These are phyloP conservation scores for Nematocida minor DNA, from an alignment of 371 early-diverging fungal species.

Conservation along the genomic window DNA sequence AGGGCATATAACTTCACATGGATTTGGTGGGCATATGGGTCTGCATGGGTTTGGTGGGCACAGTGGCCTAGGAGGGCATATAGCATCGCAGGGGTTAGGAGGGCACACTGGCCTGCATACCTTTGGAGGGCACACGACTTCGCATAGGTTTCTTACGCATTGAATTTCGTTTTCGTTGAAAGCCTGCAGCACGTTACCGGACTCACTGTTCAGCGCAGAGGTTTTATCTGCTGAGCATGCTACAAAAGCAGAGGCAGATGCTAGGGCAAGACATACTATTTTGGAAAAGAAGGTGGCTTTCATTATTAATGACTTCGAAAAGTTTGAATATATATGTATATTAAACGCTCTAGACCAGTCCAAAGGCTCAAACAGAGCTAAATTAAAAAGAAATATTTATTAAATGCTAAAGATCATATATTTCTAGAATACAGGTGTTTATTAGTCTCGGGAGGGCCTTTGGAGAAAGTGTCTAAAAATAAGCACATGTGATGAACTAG, in stretches of 20 bases:
- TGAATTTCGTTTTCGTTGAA: background rate
- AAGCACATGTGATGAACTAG: too few relatives aligned
- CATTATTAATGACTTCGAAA: background rate
- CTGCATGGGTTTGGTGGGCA: slow-evolving; percentile 36
- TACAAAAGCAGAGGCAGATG: background rate
- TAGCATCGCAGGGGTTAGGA: background rate
- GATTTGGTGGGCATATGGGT: slow-evolving; percentile 36
- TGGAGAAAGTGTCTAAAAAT: too few relatives aligned
- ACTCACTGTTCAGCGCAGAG: background rate
- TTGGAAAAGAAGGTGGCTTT: background rate
- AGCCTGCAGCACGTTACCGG: background rate
- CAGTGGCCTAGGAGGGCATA: background rate
- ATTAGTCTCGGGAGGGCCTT: too few relatives aligned
- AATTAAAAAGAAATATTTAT: background rate
- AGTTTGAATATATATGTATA: background rate
- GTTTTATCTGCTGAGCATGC: background rate
- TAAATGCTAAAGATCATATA: too few relatives aligned
- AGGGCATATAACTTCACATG: slow-evolving; percentile 10
- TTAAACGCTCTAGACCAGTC: background rate
- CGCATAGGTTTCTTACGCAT: background rate
- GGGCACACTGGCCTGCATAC: slow-evolving; percentile 38
- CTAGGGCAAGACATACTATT: background rate
- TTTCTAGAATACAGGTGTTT: too few relatives aligned
- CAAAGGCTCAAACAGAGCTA: background rate
- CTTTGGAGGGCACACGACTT: slow-evolving; percentile 10